Percentiles rank a stretch among this genome's conserved stretches.
These are phyloP conservation scores for Coccomyxa subellipsoidea DNA, from an alignment of 163 green algal genomes.

Conservation along the genomic window DNA sequence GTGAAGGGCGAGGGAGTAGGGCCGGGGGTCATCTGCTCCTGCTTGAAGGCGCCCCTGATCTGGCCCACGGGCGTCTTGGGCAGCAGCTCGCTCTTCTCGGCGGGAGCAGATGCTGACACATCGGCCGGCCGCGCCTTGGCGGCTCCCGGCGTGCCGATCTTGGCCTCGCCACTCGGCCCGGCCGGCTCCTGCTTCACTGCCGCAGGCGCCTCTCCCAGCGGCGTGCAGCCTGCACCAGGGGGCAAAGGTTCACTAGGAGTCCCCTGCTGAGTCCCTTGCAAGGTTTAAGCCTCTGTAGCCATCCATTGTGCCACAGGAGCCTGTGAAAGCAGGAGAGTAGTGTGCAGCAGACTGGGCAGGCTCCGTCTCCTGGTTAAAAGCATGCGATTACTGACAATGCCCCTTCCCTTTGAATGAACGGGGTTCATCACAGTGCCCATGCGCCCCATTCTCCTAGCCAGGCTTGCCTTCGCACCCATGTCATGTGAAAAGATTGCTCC, in stretches of 20 bases:
- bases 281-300: too few species aligned
- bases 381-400: too few species aligned
- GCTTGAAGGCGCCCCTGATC: not conserved
- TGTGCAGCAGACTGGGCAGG: too few species aligned
- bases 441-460: too few species aligned
- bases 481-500: too few species aligned
- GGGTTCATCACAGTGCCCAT: too few species aligned
- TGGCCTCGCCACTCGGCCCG: not conserved
- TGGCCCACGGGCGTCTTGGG: not conserved
- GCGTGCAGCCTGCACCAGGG: not conserved
- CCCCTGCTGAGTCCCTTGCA: not conserved
- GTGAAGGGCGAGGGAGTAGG: not conserved
- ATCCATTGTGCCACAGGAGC: too few species aligned
- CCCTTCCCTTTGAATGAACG: too few species aligned
- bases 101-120: not conserved
- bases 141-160: not conserved
- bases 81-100: not conserved
- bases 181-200: not conserved
- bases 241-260: not conserved
- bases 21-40: not conserved
- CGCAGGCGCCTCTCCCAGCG: not conserved
- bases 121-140: not conserved
- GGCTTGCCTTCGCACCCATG: too few species aligned
- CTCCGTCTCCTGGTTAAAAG: too few species aligned
- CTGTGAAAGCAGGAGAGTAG: too few species aligned